Conservation (phyloP, 495 filamentous ascomycete genomes). For the Xylaria cubensis region DNA sequence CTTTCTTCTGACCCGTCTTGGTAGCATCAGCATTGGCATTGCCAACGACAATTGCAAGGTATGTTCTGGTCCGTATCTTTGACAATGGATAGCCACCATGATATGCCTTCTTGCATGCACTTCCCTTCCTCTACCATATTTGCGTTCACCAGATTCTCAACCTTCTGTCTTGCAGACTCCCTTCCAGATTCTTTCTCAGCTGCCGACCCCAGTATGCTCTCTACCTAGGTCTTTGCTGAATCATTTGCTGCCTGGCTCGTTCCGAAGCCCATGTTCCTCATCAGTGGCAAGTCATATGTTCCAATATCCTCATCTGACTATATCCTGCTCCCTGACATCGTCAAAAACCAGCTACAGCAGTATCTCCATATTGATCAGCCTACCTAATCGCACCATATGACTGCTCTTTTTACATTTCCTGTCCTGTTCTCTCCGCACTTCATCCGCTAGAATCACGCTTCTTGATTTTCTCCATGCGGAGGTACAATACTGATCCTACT, state of each 20-base stretch:
- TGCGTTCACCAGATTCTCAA: neutral
- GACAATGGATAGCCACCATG: neutral
- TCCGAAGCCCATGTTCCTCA: neutral
- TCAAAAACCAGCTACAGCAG: neutral
- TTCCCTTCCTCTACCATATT: neutral
- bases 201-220: neutral
- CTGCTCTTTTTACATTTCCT: neutral
- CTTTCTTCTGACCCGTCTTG: slow-evolving; percentile 57
- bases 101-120: neutral
- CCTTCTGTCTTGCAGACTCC: neutral
- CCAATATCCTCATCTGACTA: neutral
- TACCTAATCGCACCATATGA: neutral
- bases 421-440: neutral
- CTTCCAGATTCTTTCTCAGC: neutral
- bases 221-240: neutral
- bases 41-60: slow-evolving; percentile 40
- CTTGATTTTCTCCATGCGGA: neutral
- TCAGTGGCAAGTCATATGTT: neutral
- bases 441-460: neutral
- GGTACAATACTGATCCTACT: neutral
- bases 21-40: slow-evolving; percentile 50
- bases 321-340: neutral
- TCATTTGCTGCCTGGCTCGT: neutral
- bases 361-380: neutral
- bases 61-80: slow-evolving; percentile 10